Percentiles rank a stretch among this genome's conserved stretches.
Conservation (phyloP, 768 basidiomycete genomes). For the Erythrobasidium yunnanense region DNA sequence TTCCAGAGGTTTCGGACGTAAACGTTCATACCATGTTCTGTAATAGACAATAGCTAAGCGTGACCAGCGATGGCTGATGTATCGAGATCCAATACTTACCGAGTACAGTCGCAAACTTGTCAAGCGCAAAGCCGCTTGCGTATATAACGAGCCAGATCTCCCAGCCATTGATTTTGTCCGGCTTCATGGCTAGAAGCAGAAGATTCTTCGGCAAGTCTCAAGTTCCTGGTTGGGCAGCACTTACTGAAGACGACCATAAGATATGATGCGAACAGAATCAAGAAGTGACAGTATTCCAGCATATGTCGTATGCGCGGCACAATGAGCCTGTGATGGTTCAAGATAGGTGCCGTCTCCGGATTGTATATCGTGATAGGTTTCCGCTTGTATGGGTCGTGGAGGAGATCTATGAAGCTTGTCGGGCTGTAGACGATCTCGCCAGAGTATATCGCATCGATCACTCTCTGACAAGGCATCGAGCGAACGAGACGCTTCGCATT, state of each 20-base stretch:
- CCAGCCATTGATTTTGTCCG: neutral
- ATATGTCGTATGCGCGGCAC: neutral
- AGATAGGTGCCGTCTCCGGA: constrained; percentile 42
- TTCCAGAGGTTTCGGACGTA: constrained; percentile 21
- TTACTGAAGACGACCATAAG: neutral
- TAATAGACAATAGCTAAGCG: neutral
- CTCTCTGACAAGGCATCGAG: constrained; percentile 42
- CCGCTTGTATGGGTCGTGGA: constrained; percentile 43
- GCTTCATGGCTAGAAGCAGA: neutral
- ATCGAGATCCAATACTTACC: neutral
- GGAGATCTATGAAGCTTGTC: constrained; percentile 38
- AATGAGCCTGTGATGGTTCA: neutral
- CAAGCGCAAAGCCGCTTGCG: neutral
- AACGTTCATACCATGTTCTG: neutral
- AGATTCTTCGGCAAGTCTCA: too few relatives aligned
- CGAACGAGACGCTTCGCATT: constrained; percentile 41
- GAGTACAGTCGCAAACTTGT: constrained; percentile 5
- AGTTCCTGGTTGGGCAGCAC: neutral
- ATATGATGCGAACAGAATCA: constrained; percentile 1
- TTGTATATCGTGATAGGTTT: constrained; percentile 43
- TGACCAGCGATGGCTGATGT: too few relatives aligned
- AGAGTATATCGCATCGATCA: constrained; percentile 41
- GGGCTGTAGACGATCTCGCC: constrained; percentile 41
- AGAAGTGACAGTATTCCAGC: constrained; percentile 2
- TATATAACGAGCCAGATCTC: constrained; percentile 9